These are phyloP conservation scores for Penicillium sumatraense DNA, from an alignment of 2,329 filamentous ascomycete species.

Conservation along the genomic window DNA sequence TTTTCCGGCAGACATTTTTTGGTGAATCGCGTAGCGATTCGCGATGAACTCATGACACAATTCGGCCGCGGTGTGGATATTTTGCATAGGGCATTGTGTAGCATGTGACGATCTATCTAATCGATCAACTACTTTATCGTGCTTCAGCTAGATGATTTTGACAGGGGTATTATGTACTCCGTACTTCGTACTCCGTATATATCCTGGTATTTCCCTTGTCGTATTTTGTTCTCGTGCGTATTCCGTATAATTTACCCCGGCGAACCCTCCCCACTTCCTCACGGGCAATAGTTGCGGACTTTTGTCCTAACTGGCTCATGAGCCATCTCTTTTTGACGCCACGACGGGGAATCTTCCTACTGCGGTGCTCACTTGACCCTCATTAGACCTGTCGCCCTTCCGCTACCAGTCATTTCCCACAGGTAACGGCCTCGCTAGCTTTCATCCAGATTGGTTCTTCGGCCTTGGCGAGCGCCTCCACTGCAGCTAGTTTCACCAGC, in stretches of 20 bases:
- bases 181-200: neutral
- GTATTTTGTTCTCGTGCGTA: no score
- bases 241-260: neutral
- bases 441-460: neutral
- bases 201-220: no score
- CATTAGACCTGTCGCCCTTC: neutral
- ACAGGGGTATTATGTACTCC: neutral
- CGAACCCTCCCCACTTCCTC: neutral
- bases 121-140: constrained; percentile 8
- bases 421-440: neutral
- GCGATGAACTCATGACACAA: constrained; percentile 20
- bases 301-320: neutral
- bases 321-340: neutral
- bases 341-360: constrained; percentile 1
- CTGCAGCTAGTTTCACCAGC: constrained; percentile 12
- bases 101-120: constrained; percentile 11
- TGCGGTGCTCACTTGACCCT: constrained; percentile 2
- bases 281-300: neutral
- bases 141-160: neutral
- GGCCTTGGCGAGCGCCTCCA: constrained; percentile 19
- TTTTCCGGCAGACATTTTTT: constrained; percentile 12
- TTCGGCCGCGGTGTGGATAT: constrained; percentile 4
- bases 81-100: constrained; percentile 7
- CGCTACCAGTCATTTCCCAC: neutral
- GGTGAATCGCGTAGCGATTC: constrained; percentile 7